Evolutionary conservation across 2,329 filamentous ascomycete species (phyloP).

Genomic region (Pseudohalonectria lignicola): DNA sequence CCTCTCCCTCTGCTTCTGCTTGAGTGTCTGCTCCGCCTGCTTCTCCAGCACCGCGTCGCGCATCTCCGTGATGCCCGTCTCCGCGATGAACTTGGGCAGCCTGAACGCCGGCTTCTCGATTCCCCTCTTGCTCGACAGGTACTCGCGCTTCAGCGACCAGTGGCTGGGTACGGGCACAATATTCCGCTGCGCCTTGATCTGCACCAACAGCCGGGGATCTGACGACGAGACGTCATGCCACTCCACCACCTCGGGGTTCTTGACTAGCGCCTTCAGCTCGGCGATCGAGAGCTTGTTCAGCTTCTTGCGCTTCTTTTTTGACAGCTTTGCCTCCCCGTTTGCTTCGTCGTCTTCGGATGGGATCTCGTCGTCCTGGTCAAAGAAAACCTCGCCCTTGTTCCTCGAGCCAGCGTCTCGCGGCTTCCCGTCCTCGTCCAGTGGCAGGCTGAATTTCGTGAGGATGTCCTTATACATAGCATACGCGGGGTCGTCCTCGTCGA

Average conservation of each 20-base stretch:
- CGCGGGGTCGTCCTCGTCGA: conserved; percentile 59
- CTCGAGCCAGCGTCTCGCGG: conserved; percentile 54
- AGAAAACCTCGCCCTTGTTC: conserved; percentile 79
- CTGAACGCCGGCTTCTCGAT: conserved; percentile 92
- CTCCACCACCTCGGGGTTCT: conserved; percentile 87
- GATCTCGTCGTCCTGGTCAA: conserved; percentile 74
- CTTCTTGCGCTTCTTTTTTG: conserved; percentile 90
- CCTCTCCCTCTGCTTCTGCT: conserved; percentile 90
- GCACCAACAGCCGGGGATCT: conserved; percentile 79
- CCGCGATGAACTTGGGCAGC: conserved; percentile 90
- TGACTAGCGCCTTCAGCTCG: conserved; percentile 85
- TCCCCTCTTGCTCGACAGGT: conserved; percentile 90
- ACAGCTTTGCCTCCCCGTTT: conserved; percentile 56
- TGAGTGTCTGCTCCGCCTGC: conserved; percentile 80
- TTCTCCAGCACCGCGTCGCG: conserved; percentile 93
- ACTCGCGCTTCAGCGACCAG: conserved; percentile 95
- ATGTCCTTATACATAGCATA: conserved; percentile 78
- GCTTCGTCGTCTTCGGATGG: conserved; percentile 73
- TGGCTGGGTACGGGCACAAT: conserved; percentile 89
- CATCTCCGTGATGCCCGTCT: conserved; percentile 97
- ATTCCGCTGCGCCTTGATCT: conserved; percentile 91
- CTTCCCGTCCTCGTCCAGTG: conserved; percentile 49
- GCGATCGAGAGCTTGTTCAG: conserved; percentile 85
- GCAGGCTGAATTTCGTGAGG: conserved; percentile 66
- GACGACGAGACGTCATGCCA: conserved; percentile 93